Evolutionary conservation across 2,329 filamentous ascomycete species (phyloP).

Genomic region (Aspergillus terreus): DNA sequence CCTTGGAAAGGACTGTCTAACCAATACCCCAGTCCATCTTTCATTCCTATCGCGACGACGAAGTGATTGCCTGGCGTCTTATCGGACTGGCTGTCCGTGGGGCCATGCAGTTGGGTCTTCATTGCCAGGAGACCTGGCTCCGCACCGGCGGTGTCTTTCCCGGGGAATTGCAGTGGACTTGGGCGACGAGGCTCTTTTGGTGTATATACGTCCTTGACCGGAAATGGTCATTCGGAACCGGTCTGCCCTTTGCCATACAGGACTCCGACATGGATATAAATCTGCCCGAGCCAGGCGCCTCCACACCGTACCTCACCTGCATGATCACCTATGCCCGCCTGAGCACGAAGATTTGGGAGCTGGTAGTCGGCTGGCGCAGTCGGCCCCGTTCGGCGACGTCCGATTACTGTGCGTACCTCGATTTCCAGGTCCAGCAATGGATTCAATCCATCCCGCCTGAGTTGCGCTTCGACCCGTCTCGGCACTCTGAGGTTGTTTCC

Average conservation of each 20-base stretch:
- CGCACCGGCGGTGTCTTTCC: slow-evolving; percentile 33
- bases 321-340: slow-evolving; percentile 49
- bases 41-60: slow-evolving; percentile 46
- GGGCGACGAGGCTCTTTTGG: slow-evolving; percentile 45
- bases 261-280: slow-evolving; percentile 50
- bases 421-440: slow-evolving; percentile 45
- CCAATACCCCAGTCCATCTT: slow-evolving; percentile 27
- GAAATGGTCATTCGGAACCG: slow-evolving; percentile 52
- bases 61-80: slow-evolving; percentile 48
- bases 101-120: slow-evolving; percentile 48
- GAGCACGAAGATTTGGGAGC: slow-evolving; percentile 47
- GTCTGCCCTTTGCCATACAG: slow-evolving; percentile 47
- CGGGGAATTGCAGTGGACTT: slow-evolving; percentile 33
- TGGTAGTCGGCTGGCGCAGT: slow-evolving; percentile 38
- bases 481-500: slow-evolving; percentile 6
- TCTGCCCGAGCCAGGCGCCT: slow-evolving; percentile 41
- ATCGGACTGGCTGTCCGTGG: slow-evolving; percentile 48
- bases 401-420: slow-evolving; percentile 40
- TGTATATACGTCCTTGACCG: slow-evolving; percentile 51
- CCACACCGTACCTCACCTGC: slow-evolving; percentile 43
- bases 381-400: slow-evolving; percentile 30
- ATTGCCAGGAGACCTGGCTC: slow-evolving; percentile 43
- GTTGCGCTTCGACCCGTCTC: slow-evolving; percentile 35
- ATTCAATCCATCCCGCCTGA: slow-evolving; percentile 44
- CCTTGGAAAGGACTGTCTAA: neutral